These are phyloP conservation scores for Podospora fimiseda DNA, from an alignment of 495 filamentous ascomycete genomes.

Conservation along the genomic window DNA sequence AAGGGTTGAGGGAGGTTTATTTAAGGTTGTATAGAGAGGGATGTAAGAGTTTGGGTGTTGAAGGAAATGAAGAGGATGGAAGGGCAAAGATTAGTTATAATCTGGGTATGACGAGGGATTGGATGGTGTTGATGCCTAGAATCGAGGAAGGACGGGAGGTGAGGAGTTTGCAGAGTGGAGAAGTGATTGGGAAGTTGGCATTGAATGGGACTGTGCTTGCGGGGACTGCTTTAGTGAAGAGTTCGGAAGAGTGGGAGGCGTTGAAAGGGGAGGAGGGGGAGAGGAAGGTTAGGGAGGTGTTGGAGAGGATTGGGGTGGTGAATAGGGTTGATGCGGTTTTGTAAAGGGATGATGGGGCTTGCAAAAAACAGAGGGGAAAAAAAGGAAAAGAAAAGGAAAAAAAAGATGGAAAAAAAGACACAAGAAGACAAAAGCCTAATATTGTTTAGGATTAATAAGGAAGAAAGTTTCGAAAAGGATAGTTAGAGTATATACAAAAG, in stretches of 20 bases:
- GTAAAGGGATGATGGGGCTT: too few relatives aligned
- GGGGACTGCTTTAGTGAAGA: slow-evolving; percentile 78
- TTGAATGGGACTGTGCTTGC: slow-evolving; percentile 75
- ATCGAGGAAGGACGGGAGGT: slow-evolving; percentile 35
- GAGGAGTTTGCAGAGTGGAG: slow-evolving; percentile 25
- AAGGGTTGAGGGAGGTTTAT: slow-evolving; percentile 28
- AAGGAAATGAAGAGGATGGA: slow-evolving; percentile 25
- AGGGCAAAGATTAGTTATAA: slow-evolving; percentile 69
- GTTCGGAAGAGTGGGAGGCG: slow-evolving; percentile 60
- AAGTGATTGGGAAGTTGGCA: slow-evolving; percentile 50
- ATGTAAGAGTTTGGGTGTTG: slow-evolving; percentile 20
- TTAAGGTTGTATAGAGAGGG: slow-evolving; percentile 51
- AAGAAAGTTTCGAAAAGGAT: too few relatives aligned
- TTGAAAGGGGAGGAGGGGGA: slow-evolving; percentile 46
- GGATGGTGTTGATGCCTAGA: slow-evolving; percentile 66
- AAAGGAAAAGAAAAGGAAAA: too few relatives aligned
- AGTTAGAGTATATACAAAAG: too few relatives aligned
- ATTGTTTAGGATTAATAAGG: too few relatives aligned
- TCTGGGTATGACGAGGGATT: slow-evolving; percentile 61
- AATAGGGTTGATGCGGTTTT: too few relatives aligned
- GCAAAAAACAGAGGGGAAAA: too few relatives aligned
- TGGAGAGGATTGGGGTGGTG: slow-evolving; percentile 54
- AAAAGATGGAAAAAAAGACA: too few relatives aligned
- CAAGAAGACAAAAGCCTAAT: too few relatives aligned
- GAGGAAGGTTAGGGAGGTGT: slow-evolving; percentile 44